Conservation (phyloP, 768 basidiomycete species). For the Serendipita sp. region DNA sequence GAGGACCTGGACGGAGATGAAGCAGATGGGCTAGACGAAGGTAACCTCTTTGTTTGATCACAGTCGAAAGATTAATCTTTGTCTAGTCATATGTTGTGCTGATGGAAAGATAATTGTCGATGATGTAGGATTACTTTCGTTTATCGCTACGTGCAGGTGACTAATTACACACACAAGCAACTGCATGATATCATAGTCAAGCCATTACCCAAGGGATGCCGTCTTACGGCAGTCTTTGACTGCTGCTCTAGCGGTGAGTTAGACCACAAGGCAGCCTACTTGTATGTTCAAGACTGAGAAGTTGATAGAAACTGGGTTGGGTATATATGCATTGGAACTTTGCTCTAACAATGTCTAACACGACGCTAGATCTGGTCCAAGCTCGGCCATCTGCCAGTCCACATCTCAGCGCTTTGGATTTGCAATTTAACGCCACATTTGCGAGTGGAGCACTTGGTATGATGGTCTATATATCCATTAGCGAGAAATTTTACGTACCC, state of each 20-base stretch:
- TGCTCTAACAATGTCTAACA: background rate
- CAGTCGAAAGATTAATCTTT: background rate
- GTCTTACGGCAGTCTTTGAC: slow-evolving; percentile 8
- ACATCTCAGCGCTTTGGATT: background rate
- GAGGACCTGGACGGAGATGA: slow-evolving; percentile 8
- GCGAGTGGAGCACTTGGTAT: background rate
- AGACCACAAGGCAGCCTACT: background rate
- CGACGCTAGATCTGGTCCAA: background rate
- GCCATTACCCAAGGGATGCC: slow-evolving; percentile 6
- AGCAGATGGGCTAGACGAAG: slow-evolving; percentile 6
- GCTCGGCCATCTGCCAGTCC: background rate
- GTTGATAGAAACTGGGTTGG: background rate
- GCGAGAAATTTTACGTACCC: background rate
- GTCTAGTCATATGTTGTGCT: background rate
- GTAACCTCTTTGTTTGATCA: background rate
- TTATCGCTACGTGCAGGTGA: background rate
- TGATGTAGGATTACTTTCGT: background rate
- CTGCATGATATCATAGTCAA: slow-evolving; percentile 7
- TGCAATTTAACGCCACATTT: background rate
- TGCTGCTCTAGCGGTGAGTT: slow-evolving; percentile 6
- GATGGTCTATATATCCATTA: background rate
- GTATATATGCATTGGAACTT: background rate
- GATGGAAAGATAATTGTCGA: slow-evolving; percentile 8
- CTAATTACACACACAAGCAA: background rate
- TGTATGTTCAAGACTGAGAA: background rate